A percentile compares a stretch with the other conserved stretches of the same genome.
Conservation (phyloP, 352 stramenopile genomes). For the Albugo candida region DNA sequence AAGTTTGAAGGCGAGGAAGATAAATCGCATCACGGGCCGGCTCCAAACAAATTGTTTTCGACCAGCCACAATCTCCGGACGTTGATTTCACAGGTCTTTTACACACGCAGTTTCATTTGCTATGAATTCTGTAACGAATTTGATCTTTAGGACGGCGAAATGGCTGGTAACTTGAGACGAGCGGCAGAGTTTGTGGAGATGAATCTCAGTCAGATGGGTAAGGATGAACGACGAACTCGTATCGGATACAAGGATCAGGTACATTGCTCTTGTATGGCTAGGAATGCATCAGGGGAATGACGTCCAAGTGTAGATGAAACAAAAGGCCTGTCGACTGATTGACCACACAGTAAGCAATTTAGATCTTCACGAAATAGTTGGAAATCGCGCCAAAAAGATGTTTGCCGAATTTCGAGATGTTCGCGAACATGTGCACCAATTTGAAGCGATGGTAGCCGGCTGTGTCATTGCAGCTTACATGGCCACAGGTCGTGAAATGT, state of each 20-base stretch:
- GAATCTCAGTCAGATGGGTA: constrained; percentile 93
- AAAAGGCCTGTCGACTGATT: constrained; percentile 75
- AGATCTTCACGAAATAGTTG: constrained; percentile 88
- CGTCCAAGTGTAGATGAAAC: constrained; percentile 77
- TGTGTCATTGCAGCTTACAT: constrained; percentile 78
- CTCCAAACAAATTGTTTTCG: constrained; percentile 89
- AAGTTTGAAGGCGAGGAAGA: constrained; percentile 96
- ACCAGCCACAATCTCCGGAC: constrained; percentile 91
- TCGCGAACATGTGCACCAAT: constrained; percentile 89
- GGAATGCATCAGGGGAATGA: neutral
- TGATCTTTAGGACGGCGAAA: constrained; percentile 52
- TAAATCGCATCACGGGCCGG: constrained; percentile 90
- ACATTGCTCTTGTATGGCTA: constrained; percentile 15
- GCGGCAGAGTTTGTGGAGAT: constrained; percentile 88
- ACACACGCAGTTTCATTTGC: neutral
- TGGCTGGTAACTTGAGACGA: constrained; percentile 63
- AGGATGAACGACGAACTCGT: constrained; percentile 87
- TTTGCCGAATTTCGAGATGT: constrained; percentile 94
- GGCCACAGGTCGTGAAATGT: constrained; percentile 78
- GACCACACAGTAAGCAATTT: constrained; percentile 88
- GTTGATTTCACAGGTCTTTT: constrained; percentile 73
- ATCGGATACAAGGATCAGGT: constrained; percentile 96
- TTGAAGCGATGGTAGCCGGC: constrained; percentile 80
- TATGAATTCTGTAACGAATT: no score
- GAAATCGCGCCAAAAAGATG: constrained; percentile 88